Evolutionary conservation across 306 rosid species (phyloP), one percentile per base, ranked within the genome.

Genomic region (Sesbania bispinosa): DNA sequence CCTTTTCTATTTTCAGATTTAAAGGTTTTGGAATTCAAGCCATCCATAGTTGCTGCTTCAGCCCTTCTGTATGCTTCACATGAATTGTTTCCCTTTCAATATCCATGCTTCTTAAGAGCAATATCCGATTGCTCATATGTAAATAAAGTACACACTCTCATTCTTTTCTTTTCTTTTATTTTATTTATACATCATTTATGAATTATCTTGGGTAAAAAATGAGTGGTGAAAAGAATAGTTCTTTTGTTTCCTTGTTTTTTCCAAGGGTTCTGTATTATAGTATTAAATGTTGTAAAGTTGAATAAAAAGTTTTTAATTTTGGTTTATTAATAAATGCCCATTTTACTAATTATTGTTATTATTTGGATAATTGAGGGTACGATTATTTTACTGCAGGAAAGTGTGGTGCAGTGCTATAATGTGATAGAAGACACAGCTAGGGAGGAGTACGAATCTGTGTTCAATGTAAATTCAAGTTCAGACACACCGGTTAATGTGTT

Each of bases 31-130:
- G 89, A 77, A 77, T 94, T 87, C 83, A 94, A 83, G 85, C 92
- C 98, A 26, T 94, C 98, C 38, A 47, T 82, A 62, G 82, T 90
- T 54, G 89, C 97, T 64, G 97, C 94, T 32, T 84, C 98, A 1
- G 87, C 96, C 19, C 86, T 94, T 43, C 88, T 94, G 54, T 81
- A 63, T 59, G 90, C 98, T 14, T 85, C 96, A 50, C 87, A 90
- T 63, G 92, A 89, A 73, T 79, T 90, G 69, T 80, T 90, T 54
- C 98, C 98, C n/a, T 72, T 87, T 75, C 97, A 94, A 72, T 80
- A 74, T 69, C 89, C 89, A 1, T 76, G 88, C 88, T 89, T 88
- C 82, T 74, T 69, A 9, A 73, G 75, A 62, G 86, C 89, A 78
- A 81, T 86, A 15, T 85, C 86, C 62, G 71, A 82, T 46, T 88